A percentile compares a stretch with the other conserved stretches of the same genome.
phyloP scores from a whole-genome alignment of 352 stramenopile genomes.

The Phytophthora aleatoria region DNA sequence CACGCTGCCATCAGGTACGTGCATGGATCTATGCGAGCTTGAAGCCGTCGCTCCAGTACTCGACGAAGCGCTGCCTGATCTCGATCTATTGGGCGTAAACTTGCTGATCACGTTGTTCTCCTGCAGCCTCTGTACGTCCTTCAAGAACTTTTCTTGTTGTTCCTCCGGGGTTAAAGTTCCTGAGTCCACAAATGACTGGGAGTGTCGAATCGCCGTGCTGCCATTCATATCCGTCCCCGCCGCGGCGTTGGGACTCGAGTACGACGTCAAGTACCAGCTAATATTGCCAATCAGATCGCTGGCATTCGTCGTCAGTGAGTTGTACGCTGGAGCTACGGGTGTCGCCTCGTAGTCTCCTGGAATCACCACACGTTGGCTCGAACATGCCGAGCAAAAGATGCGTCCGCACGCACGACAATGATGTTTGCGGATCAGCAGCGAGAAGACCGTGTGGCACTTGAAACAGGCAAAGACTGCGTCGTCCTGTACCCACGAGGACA shows the following conservation, averaged over 20 bases:
- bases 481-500: slow-evolving; percentile 87
- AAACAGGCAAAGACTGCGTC: slow-evolving; percentile 87
- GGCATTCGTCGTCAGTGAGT: slow-evolving; percentile 72
- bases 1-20: slow-evolving; percentile 70
- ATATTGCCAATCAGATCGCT: slow-evolving; percentile 83
- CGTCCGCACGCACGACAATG: slow-evolving; percentile 81
- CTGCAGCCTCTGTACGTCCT: slow-evolving; percentile 72
- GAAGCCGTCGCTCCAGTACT: slow-evolving; percentile 25
- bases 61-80: slow-evolving; percentile 29
- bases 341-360: slow-evolving; percentile 46
- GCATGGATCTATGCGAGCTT: slow-evolving; percentile 45
- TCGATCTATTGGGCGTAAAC: slow-evolving; percentile 67
- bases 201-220: slow-evolving; percentile 27
- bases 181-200: slow-evolving; percentile 34
- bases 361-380: slow-evolving; percentile 84
- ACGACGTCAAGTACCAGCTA: slow-evolving; percentile 80
- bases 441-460: slow-evolving; percentile 85
- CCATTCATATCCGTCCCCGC: slow-evolving; percentile 41
- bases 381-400: slow-evolving; percentile 86
- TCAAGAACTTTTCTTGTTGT: slow-evolving; percentile 72
- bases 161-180: slow-evolving; percentile 42
- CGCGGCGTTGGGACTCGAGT: slow-evolving; percentile 37
- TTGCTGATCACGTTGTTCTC: slow-evolving; percentile 66
- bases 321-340: slow-evolving; percentile 60
- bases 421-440: slow-evolving; percentile 80